A percentile compares a stretch with the other conserved stretches of the same genome.
Conservation (phyloP, 192 early-diverging fungal species). For the Entrophospora sp. region DNA sequence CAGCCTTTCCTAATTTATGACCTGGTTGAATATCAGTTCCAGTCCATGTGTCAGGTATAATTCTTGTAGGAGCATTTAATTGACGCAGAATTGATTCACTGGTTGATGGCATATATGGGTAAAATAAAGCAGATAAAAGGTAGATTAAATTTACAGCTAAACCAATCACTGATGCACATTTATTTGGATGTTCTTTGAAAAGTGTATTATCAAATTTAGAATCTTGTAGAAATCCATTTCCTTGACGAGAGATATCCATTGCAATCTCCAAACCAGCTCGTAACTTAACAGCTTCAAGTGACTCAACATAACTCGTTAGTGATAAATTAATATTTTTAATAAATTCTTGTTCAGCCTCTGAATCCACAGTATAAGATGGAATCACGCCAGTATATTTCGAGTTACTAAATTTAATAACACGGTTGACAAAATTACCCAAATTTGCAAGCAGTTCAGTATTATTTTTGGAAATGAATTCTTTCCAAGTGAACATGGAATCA, state of each 20-base stretch:
- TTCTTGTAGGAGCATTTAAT: conserved; percentile 73
- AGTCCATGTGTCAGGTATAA: conserved; percentile 69
- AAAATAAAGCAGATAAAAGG: conserved; percentile 74
- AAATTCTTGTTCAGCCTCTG: conserved; percentile 57
- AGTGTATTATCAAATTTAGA: conserved; percentile 85
- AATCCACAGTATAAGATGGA: conserved; percentile 47
- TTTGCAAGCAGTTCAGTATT: conserved; percentile 94
- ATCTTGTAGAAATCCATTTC: conserved; percentile 93
- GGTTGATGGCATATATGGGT: conserved; percentile 90
- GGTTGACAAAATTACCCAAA: conserved; percentile 96
- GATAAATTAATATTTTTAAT: conserved; percentile 76
- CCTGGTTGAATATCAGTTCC: conserved; percentile 69
- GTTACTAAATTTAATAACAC: conserved; percentile 85
- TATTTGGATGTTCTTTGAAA: conserved; percentile 62
- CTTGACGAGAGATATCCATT: conserved; percentile 92
- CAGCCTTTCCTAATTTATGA: conserved; percentile 76
- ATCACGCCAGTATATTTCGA: conserved; percentile 87
- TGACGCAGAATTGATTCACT: conserved; percentile 69
- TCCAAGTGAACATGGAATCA: conserved; percentile 92
- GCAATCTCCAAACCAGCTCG: conserved; percentile 69
- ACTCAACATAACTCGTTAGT: conserved; percentile 65
- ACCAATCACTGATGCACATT: conserved; percentile 83
- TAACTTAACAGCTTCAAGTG: conserved; percentile 78
- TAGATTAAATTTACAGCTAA: conserved; percentile 83
- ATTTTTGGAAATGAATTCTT: conserved; percentile 85